Base-by-base conservation (phyloP, 495 filamentous ascomycete genomes). In the Penicillium argentinense region DNA sequence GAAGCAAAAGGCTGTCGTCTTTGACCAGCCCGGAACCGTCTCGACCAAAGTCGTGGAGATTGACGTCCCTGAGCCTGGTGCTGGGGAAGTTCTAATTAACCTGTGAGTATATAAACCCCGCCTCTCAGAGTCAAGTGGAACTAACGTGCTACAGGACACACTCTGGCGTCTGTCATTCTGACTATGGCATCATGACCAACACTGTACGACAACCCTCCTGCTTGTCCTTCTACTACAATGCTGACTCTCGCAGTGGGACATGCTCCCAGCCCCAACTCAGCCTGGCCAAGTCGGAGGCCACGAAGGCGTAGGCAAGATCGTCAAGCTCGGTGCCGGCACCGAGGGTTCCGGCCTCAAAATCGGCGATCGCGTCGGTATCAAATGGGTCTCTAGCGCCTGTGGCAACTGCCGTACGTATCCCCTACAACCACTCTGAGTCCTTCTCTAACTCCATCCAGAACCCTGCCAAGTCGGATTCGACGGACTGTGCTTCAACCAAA, bases 81-180 rank as follows among this genome's bases (percentile, higher is more conserved):
- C 71, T 0, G 83, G 83, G 39, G 72, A 88, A 53, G 78, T 88
- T 8, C 63, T 89, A 23, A 71, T 89, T 53, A 83, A 86, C 48
- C 54, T 88, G 79, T 83, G 1, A 3, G 33, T 36, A 18, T 21
- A 36, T 67, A 37, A 69, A 43, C 5, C 6, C 3, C 5, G 17
- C 4, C 3, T 22, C 0, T 8, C 4, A 6, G 0, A 16, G 2
- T 1, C 8, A 13, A 0, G 9, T 26, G 4, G n/a, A 21, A 67
- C 52, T 49, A 29, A 39, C 37, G 7, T 13, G 3, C 27, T 4
- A 25, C 42, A 82, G 81, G 23, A 83, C 84, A 18, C 84, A 87
- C 50, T 82, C 79, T 1, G 85, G 86, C 38, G 81, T 89, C 25
- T 88, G 85, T 61, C 83, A 85, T 59, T 84, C 80, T 9, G 86